Evolutionary conservation across 1,284 basidiomycete genomes (phyloP), one percentile per base, ranked within the genome.

Genomic region (Amylostereum areolatum): DNA sequence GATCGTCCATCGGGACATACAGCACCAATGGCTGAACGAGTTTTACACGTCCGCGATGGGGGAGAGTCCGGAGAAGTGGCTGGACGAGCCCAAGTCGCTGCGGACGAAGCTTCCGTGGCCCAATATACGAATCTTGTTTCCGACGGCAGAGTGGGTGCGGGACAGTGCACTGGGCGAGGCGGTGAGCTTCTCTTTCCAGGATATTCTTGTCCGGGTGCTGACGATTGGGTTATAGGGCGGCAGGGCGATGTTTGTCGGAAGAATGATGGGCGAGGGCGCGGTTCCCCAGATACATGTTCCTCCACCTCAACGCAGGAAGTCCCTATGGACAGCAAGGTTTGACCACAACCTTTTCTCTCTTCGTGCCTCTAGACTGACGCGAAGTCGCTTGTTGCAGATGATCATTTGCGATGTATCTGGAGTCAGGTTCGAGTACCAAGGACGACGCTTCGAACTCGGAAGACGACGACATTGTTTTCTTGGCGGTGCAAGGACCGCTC

Each of bases 261-360:
- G 50, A 75, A 68, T 45, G 81, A 85, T 62, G 90, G 88, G 88
- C 70, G 74, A 48, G 79, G 64, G 1, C 68, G 75, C 27, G 87
- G 80, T 54, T 89, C 85, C 60, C 88, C 88, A n/a, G n/a, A n/a
- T 64, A 66, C 18, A 67, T 77, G 42, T 67, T 79, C 37, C 89
- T 91, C 62, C 66, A 80, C 58, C 86, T 25, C 80, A 74, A 56
- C 89, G 87, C 59, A 76, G 77, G 56, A 71, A 25, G 80, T 85
- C 12, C 66, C 91, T 47, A 90, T 91, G 88, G 89, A 91, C 60
- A 82, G 85, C 5, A 91, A 91, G 78, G 88, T 85, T 32, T 3
- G 3, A 4, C n/a, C 42, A 7, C 44, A 6, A n/a, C n/a, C n/a
- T 3, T 5, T n/a, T 27, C 30, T 24, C n/a, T 18, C 24, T 31